Evolutionary conservation across 2,329 filamentous ascomycete genomes (phyloP), one percentile per base, ranked within the genome.

Genomic region (Lachnellula hyalina): DNA sequence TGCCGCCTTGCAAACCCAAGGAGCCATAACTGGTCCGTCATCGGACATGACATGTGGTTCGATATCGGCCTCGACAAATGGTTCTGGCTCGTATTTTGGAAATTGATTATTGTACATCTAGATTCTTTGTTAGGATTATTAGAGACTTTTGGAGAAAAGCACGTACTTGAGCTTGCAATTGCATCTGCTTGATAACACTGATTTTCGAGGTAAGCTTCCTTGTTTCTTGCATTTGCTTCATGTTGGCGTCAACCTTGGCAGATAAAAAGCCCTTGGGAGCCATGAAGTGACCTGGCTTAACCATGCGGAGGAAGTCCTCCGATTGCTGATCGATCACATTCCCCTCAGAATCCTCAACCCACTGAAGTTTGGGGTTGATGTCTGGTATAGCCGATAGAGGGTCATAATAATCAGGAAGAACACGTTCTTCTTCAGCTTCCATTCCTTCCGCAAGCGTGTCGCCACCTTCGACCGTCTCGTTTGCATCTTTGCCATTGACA

Each of bases 111-210:
- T 89, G 69, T 99, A 99, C 69, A 96, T 89, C 88, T 94, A 64
- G 12, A 34, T 48, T 8, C 21, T 47, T 47, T 49, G 15, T 63
- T 52, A 64, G 60, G 41, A 45, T 51, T 41, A 17, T 12, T 19
- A 45, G 47, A 11, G 14, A n/a, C 8, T n/a, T n/a, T n/a, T 12
- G 17, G 5, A 5, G 19, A 2, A 38, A 25, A 4, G 36, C 49
- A 67, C 76, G 68, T 82, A 90, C 89, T 81, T 96, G 94, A 50
- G 91, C 90, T 71, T 99, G 94, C 52, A 97, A 84, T 73, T 99
- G 94, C 94, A 99, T 99, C 74, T 99, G 94, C 75, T 97, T 99
- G 70, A 99, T 94, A 58, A 99, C 90, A 48, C 90, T 87, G 69
- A 99, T 96, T 74, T 97, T 99, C 11, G 91, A 91, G 66, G 91